These are phyloP conservation scores for Epichloe aotearoae DNA, from an alignment of 2,329 filamentous ascomycete genomes.

Conservation along the genomic window DNA sequence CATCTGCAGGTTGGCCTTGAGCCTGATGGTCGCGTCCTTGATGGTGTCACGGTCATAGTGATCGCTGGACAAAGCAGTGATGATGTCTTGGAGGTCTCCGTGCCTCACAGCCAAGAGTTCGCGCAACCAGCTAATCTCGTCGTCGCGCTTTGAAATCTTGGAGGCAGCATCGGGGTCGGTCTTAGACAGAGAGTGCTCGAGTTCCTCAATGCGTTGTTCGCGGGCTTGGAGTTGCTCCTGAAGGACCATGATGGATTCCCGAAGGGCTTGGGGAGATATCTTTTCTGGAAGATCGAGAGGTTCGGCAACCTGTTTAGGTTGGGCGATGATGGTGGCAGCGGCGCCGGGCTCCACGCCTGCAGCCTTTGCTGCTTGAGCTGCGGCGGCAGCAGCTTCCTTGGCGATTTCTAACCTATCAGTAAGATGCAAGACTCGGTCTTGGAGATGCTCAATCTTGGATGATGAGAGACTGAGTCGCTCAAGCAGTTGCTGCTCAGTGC, in stretches of 20 bases:
- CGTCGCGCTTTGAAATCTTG: conserved; percentile 83
- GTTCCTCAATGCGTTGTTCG: conserved; percentile 75
- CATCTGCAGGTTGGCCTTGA: conserved; percentile 94
- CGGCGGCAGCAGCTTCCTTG: conserved; percentile 73
- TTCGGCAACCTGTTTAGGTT: conserved; percentile 15
- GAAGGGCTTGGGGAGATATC: conserved; percentile 84
- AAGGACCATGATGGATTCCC: conserved; percentile 89
- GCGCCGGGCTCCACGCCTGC: conserved; percentile 29
- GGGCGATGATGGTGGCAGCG: conserved; percentile 10
- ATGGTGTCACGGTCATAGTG: conserved; percentile 66
- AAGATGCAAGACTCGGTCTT: conserved; percentile 71
- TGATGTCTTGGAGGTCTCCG: conserved; percentile 86
- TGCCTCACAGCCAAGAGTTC: conserved; percentile 84
- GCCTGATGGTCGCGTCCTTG: conserved; percentile 80
- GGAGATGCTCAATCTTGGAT: conserved; percentile 71
- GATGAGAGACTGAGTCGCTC: conserved; percentile 73
- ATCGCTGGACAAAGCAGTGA: conserved; percentile 61
- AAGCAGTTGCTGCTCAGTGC: conserved; percentile 63
- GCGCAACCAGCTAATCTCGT: conserved; percentile 88
- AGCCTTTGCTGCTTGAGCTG: conserved; percentile 59
- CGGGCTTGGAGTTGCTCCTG: conserved; percentile 95
- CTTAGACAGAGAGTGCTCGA: conserved; percentile 57
- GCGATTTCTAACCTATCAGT: conserved; percentile 88
- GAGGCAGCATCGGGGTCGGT: conserved; percentile 63
- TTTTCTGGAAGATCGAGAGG: conserved; percentile 56